phyloP scores from a whole-genome alignment of 495 filamentous ascomycete genomes.

The Xylaria grammica region DNA sequence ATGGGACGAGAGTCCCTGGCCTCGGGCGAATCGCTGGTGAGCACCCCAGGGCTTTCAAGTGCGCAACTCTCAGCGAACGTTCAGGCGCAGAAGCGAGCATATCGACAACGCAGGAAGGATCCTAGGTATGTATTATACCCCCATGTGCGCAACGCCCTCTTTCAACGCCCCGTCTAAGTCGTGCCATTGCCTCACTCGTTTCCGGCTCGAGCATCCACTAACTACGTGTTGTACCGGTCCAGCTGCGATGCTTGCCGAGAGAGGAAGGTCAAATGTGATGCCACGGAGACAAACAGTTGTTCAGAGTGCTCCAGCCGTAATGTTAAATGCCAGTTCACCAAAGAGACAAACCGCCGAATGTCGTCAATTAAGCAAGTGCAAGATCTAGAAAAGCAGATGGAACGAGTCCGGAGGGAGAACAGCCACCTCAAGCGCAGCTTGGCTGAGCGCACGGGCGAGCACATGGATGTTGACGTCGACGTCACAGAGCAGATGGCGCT shows the following conservation, averaged over 20 bases:
- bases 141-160: not conserved
- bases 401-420: constrained; percentile 74
- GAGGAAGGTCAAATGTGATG: constrained; percentile 99
- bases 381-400: constrained; percentile 91
- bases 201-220: constrained; percentile 20
- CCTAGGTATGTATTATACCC: constrained; percentile 50
- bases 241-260: constrained; percentile 98
- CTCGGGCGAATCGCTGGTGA: constrained; percentile 56
- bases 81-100: constrained; percentile 85
- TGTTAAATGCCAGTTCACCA: constrained; percentile 98
- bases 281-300: constrained; percentile 92
- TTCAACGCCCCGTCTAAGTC: not conserved
- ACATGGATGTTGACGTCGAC: constrained; percentile 68
- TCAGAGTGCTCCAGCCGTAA: constrained; percentile 94
- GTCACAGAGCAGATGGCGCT: constrained; percentile 61
- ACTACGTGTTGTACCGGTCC: constrained; percentile 25
- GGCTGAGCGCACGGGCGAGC: constrained; percentile 51
- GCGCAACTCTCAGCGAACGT: constrained; percentile 48
- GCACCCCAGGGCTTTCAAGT: constrained; percentile 56
- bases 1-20: constrained; percentile 60
- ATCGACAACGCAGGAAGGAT: constrained; percentile 92
- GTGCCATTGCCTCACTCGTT: not conserved
- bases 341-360: constrained; percentile 98
- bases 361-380: constrained; percentile 99
- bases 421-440: constrained; percentile 68